Base-by-base conservation (phyloP, 169 alveolate genomes). In the Toxoplasma gondii region DNA sequence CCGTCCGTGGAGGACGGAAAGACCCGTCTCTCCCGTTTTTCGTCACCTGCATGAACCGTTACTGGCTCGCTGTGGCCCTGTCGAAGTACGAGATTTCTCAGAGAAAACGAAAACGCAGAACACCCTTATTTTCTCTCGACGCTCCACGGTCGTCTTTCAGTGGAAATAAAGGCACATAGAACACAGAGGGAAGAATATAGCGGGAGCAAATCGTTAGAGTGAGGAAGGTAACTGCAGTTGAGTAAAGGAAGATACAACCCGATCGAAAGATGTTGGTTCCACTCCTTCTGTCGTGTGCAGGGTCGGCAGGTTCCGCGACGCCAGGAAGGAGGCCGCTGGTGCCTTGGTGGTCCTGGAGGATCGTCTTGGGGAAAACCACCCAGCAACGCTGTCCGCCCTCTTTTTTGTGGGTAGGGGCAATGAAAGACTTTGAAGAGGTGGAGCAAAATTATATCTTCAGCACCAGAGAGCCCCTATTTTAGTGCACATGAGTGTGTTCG, bases 1-100 rank as follows among this genome's bases (percentile, higher is more conserved):
- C 95, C 7, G 95, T 93, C 69, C 90, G 95, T 29, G 95, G 74
- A 64, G 95, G 93, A 29, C 82, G 78, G 22, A 53, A 88, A 2
- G 91, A 93, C 64, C 91, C 91, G 39, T 87, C 90, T 88, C 86
- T 93, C 58, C 95, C 95, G 29, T 36, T 70, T 34, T 87, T 87
- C 84, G 95, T 93, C 45, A 93, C 95, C 41, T 92, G 91, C 84
- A 93, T 93, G 95, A 93, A 84, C 41, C 90, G 93, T 29, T 93
- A 86, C 91, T 93, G 95, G 95, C 54, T 93, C 39, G 93, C 95
- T 19, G 93, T 91, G 31, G 93, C 95, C 45, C 82, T 93, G 39
- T 87, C 93, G 10, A 70, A 92, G 95, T 93, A 49, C 17, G 95
- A n/a, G n/a, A 19, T 31, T 27, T 64, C 27, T 9, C 9, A 19